Percentiles rank a stretch among this genome's conserved stretches.
Conservation (phyloP, 176 grass and related monocot species). For the Oryza glaberrima region DNA sequence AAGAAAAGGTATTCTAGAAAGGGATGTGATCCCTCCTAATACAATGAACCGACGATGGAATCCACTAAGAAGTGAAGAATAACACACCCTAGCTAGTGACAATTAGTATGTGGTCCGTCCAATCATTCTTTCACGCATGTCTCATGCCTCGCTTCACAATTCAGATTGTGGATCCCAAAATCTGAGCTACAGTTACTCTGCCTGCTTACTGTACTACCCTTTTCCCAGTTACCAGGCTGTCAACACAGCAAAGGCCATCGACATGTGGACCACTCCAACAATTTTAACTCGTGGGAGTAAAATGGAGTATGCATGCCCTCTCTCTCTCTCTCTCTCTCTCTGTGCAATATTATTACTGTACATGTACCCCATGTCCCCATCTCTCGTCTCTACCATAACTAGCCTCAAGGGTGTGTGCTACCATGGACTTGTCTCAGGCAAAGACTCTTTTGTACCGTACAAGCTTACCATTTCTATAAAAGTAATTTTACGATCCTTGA, state of each 20-base stretch:
- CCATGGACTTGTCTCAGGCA: too few relatives aligned
- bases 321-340: not conserved
- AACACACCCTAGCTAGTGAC: too few relatives aligned
- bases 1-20: too few relatives aligned
- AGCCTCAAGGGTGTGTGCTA: too few relatives aligned
- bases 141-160: not conserved
- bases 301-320: too few relatives aligned
- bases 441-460: too few relatives aligned
- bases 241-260: not conserved
- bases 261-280: not conserved
- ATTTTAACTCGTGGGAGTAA: too few relatives aligned
- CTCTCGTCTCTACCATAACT: not conserved
- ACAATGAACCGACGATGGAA: too few relatives aligned
- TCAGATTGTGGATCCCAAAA: not conserved
- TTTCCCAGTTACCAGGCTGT: not conserved
- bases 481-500: too few relatives aligned
- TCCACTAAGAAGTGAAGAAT: too few relatives aligned
- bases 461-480: too few relatives aligned
- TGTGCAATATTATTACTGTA: not conserved
- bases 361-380: not conserved
- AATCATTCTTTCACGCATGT: not conserved
- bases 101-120: not conserved
- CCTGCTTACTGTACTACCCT: not conserved
- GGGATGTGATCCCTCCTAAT: too few relatives aligned
- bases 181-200: not conserved